Percentiles rank a stretch among this genome's conserved stretches.
phyloP scores from a whole-genome alignment of 352 stramenopile genomes.

The Phytophthora colocasiae region DNA sequence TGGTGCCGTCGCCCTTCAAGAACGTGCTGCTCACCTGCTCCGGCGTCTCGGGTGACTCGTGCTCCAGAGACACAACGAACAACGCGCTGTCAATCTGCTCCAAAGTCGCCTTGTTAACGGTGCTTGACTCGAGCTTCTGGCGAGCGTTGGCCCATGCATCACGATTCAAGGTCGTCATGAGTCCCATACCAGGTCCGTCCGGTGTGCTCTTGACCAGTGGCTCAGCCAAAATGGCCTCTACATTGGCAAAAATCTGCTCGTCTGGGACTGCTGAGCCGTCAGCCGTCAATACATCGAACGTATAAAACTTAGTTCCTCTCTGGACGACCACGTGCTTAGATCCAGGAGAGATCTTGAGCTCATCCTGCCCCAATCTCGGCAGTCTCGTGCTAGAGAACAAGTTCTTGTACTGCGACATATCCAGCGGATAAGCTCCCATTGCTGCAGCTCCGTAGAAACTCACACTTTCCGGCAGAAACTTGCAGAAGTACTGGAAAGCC shows the following conservation, averaged over 20 bases:
- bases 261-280: slow-evolving; percentile 67
- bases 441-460: slow-evolving; percentile 91
- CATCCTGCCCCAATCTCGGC: slow-evolving; percentile 68
- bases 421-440: slow-evolving; percentile 86
- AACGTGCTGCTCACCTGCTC: slow-evolving; percentile 80
- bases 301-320: slow-evolving; percentile 86
- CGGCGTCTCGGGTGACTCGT: slow-evolving; percentile 59
- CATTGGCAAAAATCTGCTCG: slow-evolving; percentile 83
- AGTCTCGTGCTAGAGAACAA: slow-evolving; percentile 87
- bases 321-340: slow-evolving; percentile 89
- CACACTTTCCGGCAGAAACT: slow-evolving; percentile 80
- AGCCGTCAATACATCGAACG: slow-evolving; percentile 83
- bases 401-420: slow-evolving; percentile 94
- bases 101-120: slow-evolving; percentile 73
- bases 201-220: slow-evolving; percentile 51
- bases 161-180: slow-evolving; percentile 86
- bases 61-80: slow-evolving; percentile 86
- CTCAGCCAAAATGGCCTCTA: slow-evolving; percentile 84
- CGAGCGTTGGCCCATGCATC: slow-evolving; percentile 83
- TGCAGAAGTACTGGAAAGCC: slow-evolving; percentile 84
- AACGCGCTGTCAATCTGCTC: slow-evolving; percentile 88
- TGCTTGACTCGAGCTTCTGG: slow-evolving; percentile 57
- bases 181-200: slow-evolving; percentile 61
- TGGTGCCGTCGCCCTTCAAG: slow-evolving; percentile 81
- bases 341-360: slow-evolving; percentile 65